A percentile compares a stretch with the other conserved stretches of the same genome.
These are phyloP conservation scores for rapeseed (Brassica napus) DNA, from an alignment of 345 rosid species.

Conservation along the genomic window DNA sequence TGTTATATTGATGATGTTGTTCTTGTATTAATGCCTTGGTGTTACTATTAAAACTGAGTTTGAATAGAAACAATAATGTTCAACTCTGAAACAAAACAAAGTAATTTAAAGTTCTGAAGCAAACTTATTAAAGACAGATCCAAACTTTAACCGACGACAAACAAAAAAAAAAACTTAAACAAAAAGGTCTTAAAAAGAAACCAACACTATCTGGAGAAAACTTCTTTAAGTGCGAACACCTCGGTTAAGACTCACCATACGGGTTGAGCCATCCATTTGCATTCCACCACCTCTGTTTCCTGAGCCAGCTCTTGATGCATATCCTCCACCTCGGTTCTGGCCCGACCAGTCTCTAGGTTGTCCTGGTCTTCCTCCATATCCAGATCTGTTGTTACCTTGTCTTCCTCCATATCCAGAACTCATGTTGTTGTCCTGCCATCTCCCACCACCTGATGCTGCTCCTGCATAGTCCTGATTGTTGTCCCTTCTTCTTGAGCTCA, in stretches of 20 bases:
- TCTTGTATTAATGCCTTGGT: slow-evolving; percentile 14
- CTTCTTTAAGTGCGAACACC: slow-evolving; percentile 24
- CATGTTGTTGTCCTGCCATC: slow-evolving; percentile 40
- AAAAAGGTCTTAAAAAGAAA: slow-evolving; percentile 14
- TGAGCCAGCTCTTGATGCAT: slow-evolving; percentile 34
- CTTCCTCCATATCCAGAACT: slow-evolving; percentile 34
- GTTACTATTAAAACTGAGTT: background rate
- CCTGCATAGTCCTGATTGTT: slow-evolving; percentile 45
- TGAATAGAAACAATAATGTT: background rate
- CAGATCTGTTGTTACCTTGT: slow-evolving; percentile 37
- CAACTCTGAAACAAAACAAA: background rate
- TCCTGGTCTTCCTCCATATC: slow-evolving; percentile 38
- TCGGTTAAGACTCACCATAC: slow-evolving; percentile 41
- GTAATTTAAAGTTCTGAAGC: slow-evolving; percentile 3
- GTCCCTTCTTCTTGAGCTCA: slow-evolving; percentile 68
- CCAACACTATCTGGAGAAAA: background rate
- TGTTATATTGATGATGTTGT: slow-evolving; percentile 3
- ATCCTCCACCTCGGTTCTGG: slow-evolving; percentile 41
- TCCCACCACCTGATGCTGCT: slow-evolving; percentile 38
- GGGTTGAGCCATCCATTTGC: slow-evolving; percentile 42
- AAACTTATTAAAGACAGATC: background rate
- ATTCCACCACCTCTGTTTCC: slow-evolving; percentile 36
- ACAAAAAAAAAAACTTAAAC: background rate
- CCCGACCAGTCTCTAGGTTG: slow-evolving; percentile 33
- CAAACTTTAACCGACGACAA: background rate